A percentile compares a stretch with the other conserved stretches of the same genome.
phyloP scores from a whole-genome alignment of 306 rosid species.

The Vicia villosa region DNA sequence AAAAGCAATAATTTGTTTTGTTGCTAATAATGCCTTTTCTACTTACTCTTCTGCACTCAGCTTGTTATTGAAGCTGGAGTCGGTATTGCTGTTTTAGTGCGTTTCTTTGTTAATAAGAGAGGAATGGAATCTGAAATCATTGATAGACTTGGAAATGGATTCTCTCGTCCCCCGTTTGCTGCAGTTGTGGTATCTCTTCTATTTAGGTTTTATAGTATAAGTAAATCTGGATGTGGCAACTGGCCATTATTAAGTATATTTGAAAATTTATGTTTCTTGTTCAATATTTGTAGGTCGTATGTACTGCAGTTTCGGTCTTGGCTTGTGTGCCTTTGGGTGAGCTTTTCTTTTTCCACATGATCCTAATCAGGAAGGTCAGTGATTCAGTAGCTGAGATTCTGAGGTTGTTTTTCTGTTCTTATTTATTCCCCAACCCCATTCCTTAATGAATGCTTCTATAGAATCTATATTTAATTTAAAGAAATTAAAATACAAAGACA shows the following conservation, averaged over 20 bases:
- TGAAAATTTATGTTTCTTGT: constrained; percentile 40
- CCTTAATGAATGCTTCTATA: constrained; percentile 17
- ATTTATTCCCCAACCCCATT: constrained; percentile 31
- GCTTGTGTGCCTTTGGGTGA: constrained; percentile 94
- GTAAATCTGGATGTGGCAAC: constrained; percentile 22
- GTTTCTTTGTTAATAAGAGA: constrained; percentile 83
- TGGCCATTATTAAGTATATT: constrained; percentile 17
- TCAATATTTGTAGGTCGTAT: constrained; percentile 66
- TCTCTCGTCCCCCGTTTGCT: constrained; percentile 92
- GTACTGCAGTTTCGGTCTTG: constrained; percentile 88
- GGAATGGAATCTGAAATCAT: constrained; percentile 90
- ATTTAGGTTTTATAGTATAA: constrained; percentile 29
- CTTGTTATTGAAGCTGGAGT: constrained; percentile 94
- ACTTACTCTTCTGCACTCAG: constrained; percentile 47
- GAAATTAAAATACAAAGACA: constrained; percentile 21
- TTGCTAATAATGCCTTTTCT: constrained; percentile 27
- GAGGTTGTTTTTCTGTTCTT: constrained; percentile 44
- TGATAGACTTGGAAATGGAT: constrained; percentile 96
- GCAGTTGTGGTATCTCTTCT: constrained; percentile 76
- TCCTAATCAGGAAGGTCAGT: constrained; percentile 94
- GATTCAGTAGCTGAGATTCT: constrained; percentile 52
- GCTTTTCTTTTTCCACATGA: constrained; percentile 97
- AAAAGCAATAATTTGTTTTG: constrained; percentile 29
- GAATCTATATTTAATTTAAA: not conserved
- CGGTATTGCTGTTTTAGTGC: constrained; percentile 88